phyloP scores from a whole-genome alignment of 2,329 filamentous ascomycete genomes.

The Monosporascus ibericus region DNA sequence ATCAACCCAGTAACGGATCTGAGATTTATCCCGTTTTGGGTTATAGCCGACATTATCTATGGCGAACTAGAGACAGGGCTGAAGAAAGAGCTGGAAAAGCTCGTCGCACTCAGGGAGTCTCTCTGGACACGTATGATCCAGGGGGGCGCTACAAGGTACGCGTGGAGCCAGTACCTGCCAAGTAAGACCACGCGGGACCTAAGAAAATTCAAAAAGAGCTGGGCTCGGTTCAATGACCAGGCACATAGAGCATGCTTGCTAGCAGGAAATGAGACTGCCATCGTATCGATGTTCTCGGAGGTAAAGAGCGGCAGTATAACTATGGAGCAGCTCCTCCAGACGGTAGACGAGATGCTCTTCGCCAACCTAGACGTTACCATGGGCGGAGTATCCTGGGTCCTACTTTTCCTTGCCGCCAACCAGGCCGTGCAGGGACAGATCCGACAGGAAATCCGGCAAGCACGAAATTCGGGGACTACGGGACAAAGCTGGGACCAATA shows the following conservation, averaged over 20 bases:
- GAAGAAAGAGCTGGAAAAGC: constrained; percentile 15
- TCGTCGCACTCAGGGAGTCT: constrained; percentile 22
- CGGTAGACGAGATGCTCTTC: constrained; percentile 34
- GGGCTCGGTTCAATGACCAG: constrained; percentile 28
- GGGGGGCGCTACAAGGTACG: constrained; percentile 26
- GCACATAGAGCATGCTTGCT: constrained; percentile 1
- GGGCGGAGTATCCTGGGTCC: constrained; percentile 31
- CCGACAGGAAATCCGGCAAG: constrained; percentile 11
- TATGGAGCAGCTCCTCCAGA: constrained; percentile 30
- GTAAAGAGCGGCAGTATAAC: constrained; percentile 16
- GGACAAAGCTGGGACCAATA: neutral
- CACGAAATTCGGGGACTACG: neutral
- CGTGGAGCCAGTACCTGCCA: constrained; percentile 22
- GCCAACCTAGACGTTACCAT: constrained; percentile 33
- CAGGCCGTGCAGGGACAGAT: constrained; percentile 20
- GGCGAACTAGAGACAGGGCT: constrained; percentile 22
- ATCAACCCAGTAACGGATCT: constrained; percentile 16
- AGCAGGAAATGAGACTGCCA: neutral
- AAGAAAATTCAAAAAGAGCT: constrained; percentile 22
- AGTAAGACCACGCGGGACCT: constrained; percentile 20
- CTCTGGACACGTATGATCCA: constrained; percentile 27
- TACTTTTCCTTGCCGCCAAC: constrained; percentile 31
- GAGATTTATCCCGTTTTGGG: constrained; percentile 29
- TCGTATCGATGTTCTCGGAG: constrained; percentile 12
- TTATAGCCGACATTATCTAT: constrained; percentile 33